phyloP scores from a whole-genome alignment of 202 grass and related monocot genomes.

The Bolboschoenoplectus hybrid region DNA sequence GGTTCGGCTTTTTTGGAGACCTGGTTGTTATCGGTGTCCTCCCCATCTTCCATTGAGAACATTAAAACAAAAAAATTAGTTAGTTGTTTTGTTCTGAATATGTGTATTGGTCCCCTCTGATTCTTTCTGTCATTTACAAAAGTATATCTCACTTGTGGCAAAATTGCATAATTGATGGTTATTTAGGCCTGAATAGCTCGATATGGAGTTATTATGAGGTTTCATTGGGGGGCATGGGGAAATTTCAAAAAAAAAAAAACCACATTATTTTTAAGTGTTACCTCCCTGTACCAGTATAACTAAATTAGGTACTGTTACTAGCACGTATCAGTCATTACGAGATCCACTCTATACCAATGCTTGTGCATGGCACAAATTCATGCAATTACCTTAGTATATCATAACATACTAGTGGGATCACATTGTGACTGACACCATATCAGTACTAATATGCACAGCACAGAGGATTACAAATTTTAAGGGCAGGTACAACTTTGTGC shows the following conservation, averaged over 20 bases:
- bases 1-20: neutral
- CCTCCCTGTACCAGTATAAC: neutral
- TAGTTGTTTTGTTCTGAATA: neutral
- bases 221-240: neutral
- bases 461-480: neutral
- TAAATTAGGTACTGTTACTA: neutral
- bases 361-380: neutral
- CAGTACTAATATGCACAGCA: neutral
- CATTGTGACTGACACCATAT: neutral
- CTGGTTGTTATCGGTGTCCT: neutral
- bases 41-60: constrained; percentile 26
- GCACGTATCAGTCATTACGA: neutral
- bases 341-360: neutral
- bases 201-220: neutral
- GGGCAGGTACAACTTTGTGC: neutral
- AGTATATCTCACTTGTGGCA: neutral
- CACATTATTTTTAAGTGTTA: neutral
- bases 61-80: neutral
- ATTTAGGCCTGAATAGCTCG: neutral
- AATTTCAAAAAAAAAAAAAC: neutral
- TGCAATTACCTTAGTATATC: neutral
- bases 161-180: neutral
- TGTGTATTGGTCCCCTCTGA: neutral
- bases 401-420: neutral
- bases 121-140: neutral